Evolutionary conservation across 768 basidiomycete genomes (phyloP), one percentile per base, ranked within the genome.

Genomic region (Suillus spraguei): DNA sequence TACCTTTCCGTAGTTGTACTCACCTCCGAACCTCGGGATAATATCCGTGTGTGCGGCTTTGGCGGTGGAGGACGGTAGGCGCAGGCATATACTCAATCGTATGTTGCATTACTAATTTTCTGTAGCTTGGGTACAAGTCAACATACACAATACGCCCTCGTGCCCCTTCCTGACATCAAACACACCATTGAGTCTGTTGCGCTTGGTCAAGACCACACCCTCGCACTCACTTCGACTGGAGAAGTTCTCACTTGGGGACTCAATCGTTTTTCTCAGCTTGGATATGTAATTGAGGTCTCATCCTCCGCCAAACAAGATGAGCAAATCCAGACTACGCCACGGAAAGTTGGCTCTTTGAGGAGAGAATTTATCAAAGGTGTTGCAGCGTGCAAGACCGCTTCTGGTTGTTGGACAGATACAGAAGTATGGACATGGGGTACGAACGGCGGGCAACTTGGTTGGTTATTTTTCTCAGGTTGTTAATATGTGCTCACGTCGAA

Each of bases 201-300:
- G 0, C 80, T 95, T 8, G 96, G 94, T 13, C 97, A 97, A 73
- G 97, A 99, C 69, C 97, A 99, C 72, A 96, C 96, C 0, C 85
- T 99, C 35, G 91, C 87, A 1, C 78, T 99, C 35, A 96, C 95
- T 0, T 84, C 80, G 32, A 72, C 82, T 0, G 95, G 97, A 5
- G 93, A 95, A 70, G 86, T 98, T 4, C 85, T 89, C 44, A 94
- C 89, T 28, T 99, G 95, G 93, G 97, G 94, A 16, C 76, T 94
- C 32, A 96, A 96, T 67, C 85, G 94, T 16, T 97, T 95, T 73
- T 80, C 86, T 5, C 96, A 98, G 70, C 83, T 97, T 5, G 96
- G 97, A 13, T 97, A 97, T 68, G 77, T 85, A 3, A 81, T 97
- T 4, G 94, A 98, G 65, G 67, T 78, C 1, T 72, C 78, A 0